Evolutionary conservation across 177 flowering plant genomes (phyloP).

Genomic region (Vitis hybrid): DNA sequence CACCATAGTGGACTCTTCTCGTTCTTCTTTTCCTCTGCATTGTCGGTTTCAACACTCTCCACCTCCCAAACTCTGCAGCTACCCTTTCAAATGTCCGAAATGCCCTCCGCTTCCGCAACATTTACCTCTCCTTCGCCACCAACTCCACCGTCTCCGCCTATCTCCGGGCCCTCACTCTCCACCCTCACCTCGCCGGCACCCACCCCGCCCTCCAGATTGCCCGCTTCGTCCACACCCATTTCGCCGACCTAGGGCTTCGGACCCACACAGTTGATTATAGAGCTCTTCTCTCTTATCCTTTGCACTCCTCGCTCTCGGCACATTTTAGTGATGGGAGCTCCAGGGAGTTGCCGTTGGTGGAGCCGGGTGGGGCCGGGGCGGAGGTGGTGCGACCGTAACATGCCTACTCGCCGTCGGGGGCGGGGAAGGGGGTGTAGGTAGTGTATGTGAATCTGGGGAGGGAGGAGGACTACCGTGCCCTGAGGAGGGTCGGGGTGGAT

Average conservation of each 20-base stretch:
- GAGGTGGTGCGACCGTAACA: no score
- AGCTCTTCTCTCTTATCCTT: slow-evolving; percentile 71
- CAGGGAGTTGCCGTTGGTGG: slow-evolving; percentile 25
- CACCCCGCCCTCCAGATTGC: slow-evolving; percentile 31
- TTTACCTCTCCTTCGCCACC: slow-evolving; percentile 56
- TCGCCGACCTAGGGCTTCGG: slow-evolving; percentile 38
- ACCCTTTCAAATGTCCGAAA: slow-evolving; percentile 13
- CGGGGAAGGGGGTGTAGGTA: no score
- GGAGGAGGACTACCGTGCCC: no score
- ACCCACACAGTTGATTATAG: slow-evolving; percentile 42
- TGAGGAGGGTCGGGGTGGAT: no score
- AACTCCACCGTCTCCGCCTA: slow-evolving; percentile 64
- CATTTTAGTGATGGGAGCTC: slow-evolving; percentile 43
- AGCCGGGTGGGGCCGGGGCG: slow-evolving; percentile 3
- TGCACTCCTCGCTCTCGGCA: slow-evolving; percentile 41
- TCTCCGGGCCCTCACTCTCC: slow-evolving; percentile 73
- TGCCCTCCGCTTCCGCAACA: slow-evolving; percentile 26
- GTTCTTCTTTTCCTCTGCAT: slow-evolving; percentile 33
- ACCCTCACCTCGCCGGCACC: slow-evolving; percentile 92
- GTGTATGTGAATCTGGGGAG: no score
- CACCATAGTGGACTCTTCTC: not conserved
- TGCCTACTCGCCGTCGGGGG: no score
- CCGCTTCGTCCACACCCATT: slow-evolving; percentile 42
- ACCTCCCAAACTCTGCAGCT: slow-evolving; percentile 19
- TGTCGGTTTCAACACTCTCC: slow-evolving; percentile 36